phyloP scores from a whole-genome alignment of 148 eudicot species.

The Cornus florida region DNA sequence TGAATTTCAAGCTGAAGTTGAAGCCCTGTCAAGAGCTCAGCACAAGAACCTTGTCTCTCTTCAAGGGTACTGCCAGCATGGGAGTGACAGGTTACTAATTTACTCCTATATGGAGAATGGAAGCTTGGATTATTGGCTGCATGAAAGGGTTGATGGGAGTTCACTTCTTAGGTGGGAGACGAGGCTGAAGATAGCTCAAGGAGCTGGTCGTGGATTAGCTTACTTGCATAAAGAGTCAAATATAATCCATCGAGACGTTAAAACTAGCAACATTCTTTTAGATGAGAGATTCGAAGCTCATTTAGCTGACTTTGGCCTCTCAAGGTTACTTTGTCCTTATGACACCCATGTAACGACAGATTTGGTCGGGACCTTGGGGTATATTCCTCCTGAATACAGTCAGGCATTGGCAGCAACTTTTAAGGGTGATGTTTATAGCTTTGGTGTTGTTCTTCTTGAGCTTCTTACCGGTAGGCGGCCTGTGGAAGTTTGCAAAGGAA shows the following conservation, averaged over 20 bases:
- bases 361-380: slow-evolving; percentile 90
- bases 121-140: slow-evolving; percentile 93
- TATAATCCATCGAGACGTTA: slow-evolving; percentile 83
- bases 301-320: slow-evolving; percentile 89
- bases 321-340: slow-evolving; percentile 73
- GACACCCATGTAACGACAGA: slow-evolving; percentile 97
- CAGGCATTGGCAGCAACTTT: slow-evolving; percentile 89
- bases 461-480: slow-evolving; percentile 86
- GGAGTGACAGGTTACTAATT: slow-evolving; percentile 71
- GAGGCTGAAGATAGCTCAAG: slow-evolving; percentile 83
- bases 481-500: slow-evolving; percentile 86
- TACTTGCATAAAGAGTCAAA: slow-evolving; percentile 79
- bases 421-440: slow-evolving; percentile 94
- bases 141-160: slow-evolving; percentile 68
- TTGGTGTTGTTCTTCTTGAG: slow-evolving; percentile 90
- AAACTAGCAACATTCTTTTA: slow-evolving; percentile 87
- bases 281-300: slow-evolving; percentile 87
- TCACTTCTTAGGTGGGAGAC: slow-evolving; percentile 65
- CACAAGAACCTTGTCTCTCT: slow-evolving; percentile 89
- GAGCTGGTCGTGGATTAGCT: slow-evolving; percentile 74
- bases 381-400: slow-evolving; percentile 93
- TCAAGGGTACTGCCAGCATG: slow-evolving; percentile 79
- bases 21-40: slow-evolving; percentile 88
- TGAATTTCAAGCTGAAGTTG: slow-evolving; percentile 90
- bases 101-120: slow-evolving; percentile 95